Conservation (phyloP, 169 alveolate genomes). For the Cryptosporidium tyzzeri region DNA sequence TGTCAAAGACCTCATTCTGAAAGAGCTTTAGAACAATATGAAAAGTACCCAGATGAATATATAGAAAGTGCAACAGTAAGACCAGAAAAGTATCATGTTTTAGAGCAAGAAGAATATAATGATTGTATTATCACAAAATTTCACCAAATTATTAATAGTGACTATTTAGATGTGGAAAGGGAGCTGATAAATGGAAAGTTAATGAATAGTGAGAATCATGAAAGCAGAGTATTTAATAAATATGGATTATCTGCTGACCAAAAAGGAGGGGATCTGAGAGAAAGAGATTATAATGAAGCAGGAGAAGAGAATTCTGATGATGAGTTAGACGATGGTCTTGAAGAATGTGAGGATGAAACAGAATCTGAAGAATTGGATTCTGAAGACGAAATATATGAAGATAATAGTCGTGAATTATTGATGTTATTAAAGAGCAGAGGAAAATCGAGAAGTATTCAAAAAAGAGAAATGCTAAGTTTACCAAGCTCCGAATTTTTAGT, state of each 20-base stretch:
- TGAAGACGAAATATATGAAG: slow-evolving; percentile 18
- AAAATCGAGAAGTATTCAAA: neutral
- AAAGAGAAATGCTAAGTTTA: slow-evolving; percentile 9
- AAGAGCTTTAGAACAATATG: neutral
- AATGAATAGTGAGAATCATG: slow-evolving; percentile 13
- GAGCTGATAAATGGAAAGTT: slow-evolving; percentile 22
- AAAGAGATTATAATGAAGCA: neutral
- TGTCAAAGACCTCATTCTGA: neutral
- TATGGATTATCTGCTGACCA: neutral
- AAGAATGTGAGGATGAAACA: slow-evolving; percentile 13
- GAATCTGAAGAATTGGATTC: slow-evolving; percentile 19
- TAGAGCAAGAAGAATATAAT: slow-evolving; percentile 24
- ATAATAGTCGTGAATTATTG: slow-evolving; percentile 13
- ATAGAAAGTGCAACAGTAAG: slow-evolving; percentile 23
- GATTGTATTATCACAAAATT: slow-evolving; percentile 49
- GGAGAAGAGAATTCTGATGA: neutral
- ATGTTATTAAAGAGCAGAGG: slow-evolving; percentile 7
- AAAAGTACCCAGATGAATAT: slow-evolving; percentile 36
- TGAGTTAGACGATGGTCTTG: neutral
- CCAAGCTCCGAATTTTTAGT: slow-evolving; percentile 53
- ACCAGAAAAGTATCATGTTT: slow-evolving; percentile 41
- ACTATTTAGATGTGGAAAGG: slow-evolving; percentile 36
- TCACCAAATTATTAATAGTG: slow-evolving; percentile 51
- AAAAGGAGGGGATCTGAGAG: neutral
- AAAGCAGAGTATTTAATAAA: neutral